Conservation (phyloP, 2,329 filamentous ascomycete species). For the Fulvia fulva region DNA sequence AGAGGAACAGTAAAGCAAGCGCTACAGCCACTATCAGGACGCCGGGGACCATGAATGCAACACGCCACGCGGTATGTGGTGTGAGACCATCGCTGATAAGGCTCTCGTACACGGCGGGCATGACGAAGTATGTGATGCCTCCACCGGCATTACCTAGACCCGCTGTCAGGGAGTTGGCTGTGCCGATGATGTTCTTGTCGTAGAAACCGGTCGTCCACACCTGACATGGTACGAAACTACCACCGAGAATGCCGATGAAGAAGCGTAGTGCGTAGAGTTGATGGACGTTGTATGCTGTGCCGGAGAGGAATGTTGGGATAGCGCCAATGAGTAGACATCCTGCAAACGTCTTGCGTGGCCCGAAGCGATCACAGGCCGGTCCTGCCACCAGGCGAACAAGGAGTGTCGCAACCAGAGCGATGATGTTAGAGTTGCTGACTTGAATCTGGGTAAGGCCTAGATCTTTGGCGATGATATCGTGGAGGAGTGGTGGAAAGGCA, state of each 20-base stretch:
- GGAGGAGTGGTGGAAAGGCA: constrained; percentile 79
- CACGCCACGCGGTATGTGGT: constrained; percentile 71
- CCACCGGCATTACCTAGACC: constrained; percentile 86
- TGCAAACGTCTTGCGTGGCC: constrained; percentile 75
- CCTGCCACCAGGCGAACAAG: constrained; percentile 74
- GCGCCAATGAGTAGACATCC: constrained; percentile 71
- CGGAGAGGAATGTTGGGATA: constrained; percentile 77
- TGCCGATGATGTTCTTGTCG: constrained; percentile 87
- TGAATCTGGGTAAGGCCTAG: constrained; percentile 66
- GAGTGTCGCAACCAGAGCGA: constrained; percentile 70
- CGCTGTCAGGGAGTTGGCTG: constrained; percentile 78
- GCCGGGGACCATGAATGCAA: constrained; percentile 75
- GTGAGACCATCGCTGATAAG: constrained; percentile 18
- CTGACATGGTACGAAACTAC: constrained; percentile 78
- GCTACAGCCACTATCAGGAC: constrained; percentile 17
- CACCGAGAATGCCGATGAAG: constrained; percentile 76
- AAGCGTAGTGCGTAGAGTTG: constrained; percentile 72
- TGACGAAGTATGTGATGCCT: constrained; percentile 88
- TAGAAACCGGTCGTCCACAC: constrained; percentile 93
- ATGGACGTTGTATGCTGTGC: constrained; percentile 63
- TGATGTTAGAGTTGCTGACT: constrained; percentile 85
- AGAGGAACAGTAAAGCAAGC: constrained; percentile 14
- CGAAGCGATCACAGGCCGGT: constrained; percentile 79
- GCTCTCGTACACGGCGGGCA: constrained; percentile 71
- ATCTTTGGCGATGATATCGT: constrained; percentile 75